A percentile compares a stretch with the other conserved stretches of the same genome.
phyloP scores from a whole-genome alignment of 192 early-diverging fungal genomes.

The Entomortierella lignicola region DNA sequence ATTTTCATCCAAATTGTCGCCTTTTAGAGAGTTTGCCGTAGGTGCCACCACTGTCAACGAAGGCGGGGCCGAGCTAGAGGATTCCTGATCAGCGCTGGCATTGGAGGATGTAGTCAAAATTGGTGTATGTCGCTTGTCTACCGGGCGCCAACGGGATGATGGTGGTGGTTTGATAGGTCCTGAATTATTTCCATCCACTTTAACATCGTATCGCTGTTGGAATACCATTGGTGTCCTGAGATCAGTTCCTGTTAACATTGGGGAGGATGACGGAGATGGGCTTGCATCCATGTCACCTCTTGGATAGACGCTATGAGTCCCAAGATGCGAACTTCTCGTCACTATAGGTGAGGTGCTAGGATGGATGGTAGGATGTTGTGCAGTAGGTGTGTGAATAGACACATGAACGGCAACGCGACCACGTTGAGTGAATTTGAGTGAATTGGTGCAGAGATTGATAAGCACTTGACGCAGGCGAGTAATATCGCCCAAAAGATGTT shows the following conservation, averaged over 20 bases:
- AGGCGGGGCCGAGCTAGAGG: conserved; percentile 3
- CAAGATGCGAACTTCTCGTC: conserved; percentile 11
- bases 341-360: conserved; percentile 24
- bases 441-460: conserved; percentile 66
- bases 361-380: conserved; percentile 30
- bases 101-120: neutral
- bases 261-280: conserved; percentile 23
- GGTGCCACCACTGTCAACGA: conserved; percentile 47
- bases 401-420: conserved; percentile 46
- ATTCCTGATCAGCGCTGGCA: neutral
- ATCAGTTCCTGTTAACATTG: conserved; percentile 38
- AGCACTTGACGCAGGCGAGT: conserved; percentile 64
- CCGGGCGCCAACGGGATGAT: conserved; percentile 31
- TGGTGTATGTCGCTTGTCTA: conserved; percentile 10
- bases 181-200: conserved; percentile 2
- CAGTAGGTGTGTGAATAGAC: conserved; percentile 27
- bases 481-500: conserved; percentile 64
- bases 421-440: conserved; percentile 59
- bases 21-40: conserved; percentile 38
- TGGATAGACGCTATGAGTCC: neutral
- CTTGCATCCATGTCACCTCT: neutral
- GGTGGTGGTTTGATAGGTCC: conserved; percentile 15
- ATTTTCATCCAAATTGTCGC: conserved; percentile 37
- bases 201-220: conserved; percentile 50
- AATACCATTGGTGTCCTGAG: conserved; percentile 43